A percentile compares a stretch with the other conserved stretches of the same genome.
These are phyloP conservation scores for Xylaria telfairii DNA, from an alignment of 495 filamentous ascomycete species.

Conservation along the genomic window DNA sequence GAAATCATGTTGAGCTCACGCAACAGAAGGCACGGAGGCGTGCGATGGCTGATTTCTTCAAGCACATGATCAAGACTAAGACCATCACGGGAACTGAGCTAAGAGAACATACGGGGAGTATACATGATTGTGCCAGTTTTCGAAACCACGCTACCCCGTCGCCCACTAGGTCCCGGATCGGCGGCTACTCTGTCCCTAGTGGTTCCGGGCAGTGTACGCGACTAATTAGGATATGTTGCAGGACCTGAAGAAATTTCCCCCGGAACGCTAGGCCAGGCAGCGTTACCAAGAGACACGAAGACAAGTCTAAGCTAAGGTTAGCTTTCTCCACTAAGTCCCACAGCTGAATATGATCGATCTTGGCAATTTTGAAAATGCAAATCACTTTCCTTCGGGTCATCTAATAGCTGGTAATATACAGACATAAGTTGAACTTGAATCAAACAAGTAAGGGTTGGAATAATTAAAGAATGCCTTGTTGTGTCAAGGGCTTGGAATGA, in stretches of 20 bases:
- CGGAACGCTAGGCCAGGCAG: conserved; percentile 39
- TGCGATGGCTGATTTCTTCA: conserved; percentile 6
- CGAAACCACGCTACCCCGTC: conserved; percentile 18
- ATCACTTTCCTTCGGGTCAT: too few relatives aligned
- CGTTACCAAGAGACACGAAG: conserved; percentile 37
- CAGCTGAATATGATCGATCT: not conserved
- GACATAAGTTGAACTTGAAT: not conserved
- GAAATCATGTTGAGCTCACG: not conserved
- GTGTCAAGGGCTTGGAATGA: not conserved
- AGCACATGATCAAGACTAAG: not conserved
- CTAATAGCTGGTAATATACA: not conserved
- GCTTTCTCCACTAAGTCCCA: conserved; percentile 28
- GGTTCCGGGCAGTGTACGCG: conserved; percentile 42
- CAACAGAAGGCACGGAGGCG: conserved; percentile 3
- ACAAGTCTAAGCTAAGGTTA: conserved; percentile 34
- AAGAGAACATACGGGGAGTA: not conserved
- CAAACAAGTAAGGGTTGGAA: not conserved
- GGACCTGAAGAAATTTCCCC: conserved; percentile 31
- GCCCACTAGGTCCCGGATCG: conserved; percentile 30
- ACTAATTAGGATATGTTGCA: conserved; percentile 36
- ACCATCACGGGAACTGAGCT: conserved; percentile 12
- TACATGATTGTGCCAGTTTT: not conserved
- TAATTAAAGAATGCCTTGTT: not conserved
- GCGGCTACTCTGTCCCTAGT: conserved; percentile 30
- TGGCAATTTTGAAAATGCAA: not conserved